Evolutionary conservation across 805 yeast genomes (phyloP).

Genomic region (Millerozyma miso): DNA sequence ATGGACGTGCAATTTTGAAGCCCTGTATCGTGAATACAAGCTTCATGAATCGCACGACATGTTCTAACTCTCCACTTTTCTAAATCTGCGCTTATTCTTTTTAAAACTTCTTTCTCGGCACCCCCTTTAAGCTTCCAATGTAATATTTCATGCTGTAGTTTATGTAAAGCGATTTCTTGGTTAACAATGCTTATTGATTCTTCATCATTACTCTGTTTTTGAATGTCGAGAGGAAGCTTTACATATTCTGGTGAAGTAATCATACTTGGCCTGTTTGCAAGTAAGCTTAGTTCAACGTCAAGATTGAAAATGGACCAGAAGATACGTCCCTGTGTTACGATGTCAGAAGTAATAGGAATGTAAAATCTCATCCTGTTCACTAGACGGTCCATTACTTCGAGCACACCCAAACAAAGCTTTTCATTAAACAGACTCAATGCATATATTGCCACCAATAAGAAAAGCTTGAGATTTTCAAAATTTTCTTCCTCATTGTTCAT

Average conservation of each 20-base stretch:
- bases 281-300: constrained; percentile 35
- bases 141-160: constrained; percentile 23
- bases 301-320: constrained; percentile 37
- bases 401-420: constrained; percentile 28
- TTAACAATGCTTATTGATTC: constrained; percentile 18
- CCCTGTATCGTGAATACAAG: constrained; percentile 21
- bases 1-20: constrained; percentile 31
- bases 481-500: constrained; percentile 18
- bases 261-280: constrained; percentile 32
- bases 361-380: constrained; percentile 19
- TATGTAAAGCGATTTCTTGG: constrained; percentile 20
- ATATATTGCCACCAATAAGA: constrained; percentile 30
- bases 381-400: constrained; percentile 31
- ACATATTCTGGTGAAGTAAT: constrained; percentile 24
- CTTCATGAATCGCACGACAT: constrained; percentile 23
- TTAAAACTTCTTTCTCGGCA: constrained; percentile 2
- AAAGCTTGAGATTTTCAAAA: constrained; percentile 23
- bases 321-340: constrained; percentile 12
- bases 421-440: constrained; percentile 25
- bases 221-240: constrained; percentile 11
- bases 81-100: constrained; percentile 24
- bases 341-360: constrained; percentile 6
- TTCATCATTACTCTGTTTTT: constrained; percentile 12
- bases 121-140: constrained; percentile 9
- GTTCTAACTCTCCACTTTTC: constrained; percentile 35